phyloP scores from a whole-genome alignment of 805 yeast species.

The Kazachstania kunashirensis region DNA sequence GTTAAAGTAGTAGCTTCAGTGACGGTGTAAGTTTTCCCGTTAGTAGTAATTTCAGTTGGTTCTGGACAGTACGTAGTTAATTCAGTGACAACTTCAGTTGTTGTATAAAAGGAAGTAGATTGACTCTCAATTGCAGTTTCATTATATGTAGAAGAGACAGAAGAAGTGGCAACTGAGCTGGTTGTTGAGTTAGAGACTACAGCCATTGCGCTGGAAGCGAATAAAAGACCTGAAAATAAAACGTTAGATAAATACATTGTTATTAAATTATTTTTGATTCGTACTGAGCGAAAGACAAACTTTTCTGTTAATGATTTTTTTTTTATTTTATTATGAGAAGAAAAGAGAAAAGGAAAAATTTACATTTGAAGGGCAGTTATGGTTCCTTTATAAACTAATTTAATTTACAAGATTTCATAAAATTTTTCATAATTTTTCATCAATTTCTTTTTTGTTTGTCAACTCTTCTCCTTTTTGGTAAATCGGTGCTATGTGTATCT shows the following conservation, averaged over 20 bases:
- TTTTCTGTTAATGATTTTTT: too few species aligned
- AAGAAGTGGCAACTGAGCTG: constrained; percentile 6
- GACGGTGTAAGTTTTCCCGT: constrained; percentile 62
- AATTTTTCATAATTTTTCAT: too few species aligned
- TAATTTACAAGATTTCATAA: too few species aligned
- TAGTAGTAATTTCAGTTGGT: constrained; percentile 56
- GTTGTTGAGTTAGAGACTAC: constrained; percentile 1
- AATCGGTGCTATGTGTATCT: too few species aligned
- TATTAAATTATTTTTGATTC: too few species aligned
- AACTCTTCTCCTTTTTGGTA: too few species aligned
- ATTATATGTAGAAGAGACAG: constrained; percentile 1
- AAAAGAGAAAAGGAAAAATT: too few species aligned
- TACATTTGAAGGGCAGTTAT: too few species aligned
- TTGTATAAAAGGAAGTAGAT: constrained; percentile 7
- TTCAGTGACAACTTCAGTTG: constrained; percentile 46
- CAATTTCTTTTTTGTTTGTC: too few species aligned
- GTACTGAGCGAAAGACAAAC: constrained; percentile 4
- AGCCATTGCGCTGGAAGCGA: constrained; percentile 7
- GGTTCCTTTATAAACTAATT: too few species aligned
- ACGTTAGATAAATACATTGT: constrained; percentile 5
- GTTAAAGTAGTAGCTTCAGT: constrained; percentile 74
- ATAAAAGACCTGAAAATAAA: constrained; percentile 5
- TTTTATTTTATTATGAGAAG: too few species aligned
- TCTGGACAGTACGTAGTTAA: constrained; percentile 78
- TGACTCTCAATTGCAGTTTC: constrained; percentile 9